Conservation (phyloP, 805 yeast species). For the Citeromyces nyonsensis region DNA sequence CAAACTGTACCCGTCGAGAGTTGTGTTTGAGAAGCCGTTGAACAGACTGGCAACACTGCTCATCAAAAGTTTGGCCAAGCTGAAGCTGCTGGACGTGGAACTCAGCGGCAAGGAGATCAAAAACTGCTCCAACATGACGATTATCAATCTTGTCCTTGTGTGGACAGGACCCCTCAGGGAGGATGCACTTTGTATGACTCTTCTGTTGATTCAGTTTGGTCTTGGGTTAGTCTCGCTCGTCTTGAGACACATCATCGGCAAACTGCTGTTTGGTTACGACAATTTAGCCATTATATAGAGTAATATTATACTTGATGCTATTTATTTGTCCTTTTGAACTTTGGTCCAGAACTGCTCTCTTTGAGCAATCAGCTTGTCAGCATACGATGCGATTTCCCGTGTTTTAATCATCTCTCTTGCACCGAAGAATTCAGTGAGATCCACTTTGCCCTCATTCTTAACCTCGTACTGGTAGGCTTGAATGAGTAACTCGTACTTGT, state of each 20-base stretch:
- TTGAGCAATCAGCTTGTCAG: conserved; percentile 37
- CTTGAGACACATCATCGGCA: conserved; percentile 74
- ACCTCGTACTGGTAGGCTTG: conserved; percentile 80
- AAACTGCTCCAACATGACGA: conserved; percentile 65
- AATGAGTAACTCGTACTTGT: conserved; percentile 75
- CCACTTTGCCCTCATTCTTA: conserved; percentile 34
- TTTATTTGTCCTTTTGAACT: not conserved
- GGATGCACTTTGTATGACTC: conserved; percentile 47
- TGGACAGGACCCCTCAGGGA: conserved; percentile 88
- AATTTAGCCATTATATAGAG: conserved; percentile 30
- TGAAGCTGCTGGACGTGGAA: conserved; percentile 35
- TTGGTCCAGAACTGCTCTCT: conserved; percentile 24
- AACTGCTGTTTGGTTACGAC: conserved; percentile 79
- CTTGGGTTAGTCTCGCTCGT: conserved; percentile 54
- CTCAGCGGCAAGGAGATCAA: conserved; percentile 9
- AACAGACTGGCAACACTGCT: conserved; percentile 11
- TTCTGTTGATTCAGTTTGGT: conserved; percentile 46
- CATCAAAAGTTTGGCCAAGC: conserved; percentile 20
- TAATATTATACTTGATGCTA: not conserved
- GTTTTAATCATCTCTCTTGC: conserved; percentile 54
- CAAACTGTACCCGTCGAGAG: conserved; percentile 58
- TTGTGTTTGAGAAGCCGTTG: conserved; percentile 20
- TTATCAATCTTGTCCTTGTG: conserved; percentile 71
- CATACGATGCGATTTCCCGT: conserved; percentile 52
- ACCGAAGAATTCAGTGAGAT: conserved; percentile 51